A percentile compares a stretch with the other conserved stretches of the same genome.
Evolutionary conservation across 805 yeast species (phyloP).

Genomic region (Candida silvicultrix): DNA sequence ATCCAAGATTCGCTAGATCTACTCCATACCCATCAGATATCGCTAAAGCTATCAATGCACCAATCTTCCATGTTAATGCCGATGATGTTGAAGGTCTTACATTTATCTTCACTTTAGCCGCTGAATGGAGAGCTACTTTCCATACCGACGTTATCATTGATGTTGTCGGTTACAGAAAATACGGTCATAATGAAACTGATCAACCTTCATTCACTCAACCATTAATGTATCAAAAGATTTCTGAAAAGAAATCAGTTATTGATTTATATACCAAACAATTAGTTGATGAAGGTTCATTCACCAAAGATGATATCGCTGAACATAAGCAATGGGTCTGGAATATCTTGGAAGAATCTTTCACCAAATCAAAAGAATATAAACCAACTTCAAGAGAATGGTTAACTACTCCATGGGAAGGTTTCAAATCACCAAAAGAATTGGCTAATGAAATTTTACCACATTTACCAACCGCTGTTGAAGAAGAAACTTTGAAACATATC

Average conservation of each 20-base stretch:
- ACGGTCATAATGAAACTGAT: conserved; percentile 99
- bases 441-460: conserved; percentile 95
- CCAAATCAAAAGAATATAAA: conserved; percentile 80
- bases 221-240: conserved; percentile 88
- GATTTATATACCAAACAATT: conserved; percentile 80
- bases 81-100: conserved; percentile 94
- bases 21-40: conserved; percentile 97
- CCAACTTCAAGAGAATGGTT: conserved; percentile 97
- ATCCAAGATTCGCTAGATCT: conserved; percentile 95
- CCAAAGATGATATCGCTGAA: conserved; percentile 85
- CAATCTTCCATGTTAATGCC: conserved; percentile 98
- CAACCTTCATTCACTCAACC: conserved; percentile 99
- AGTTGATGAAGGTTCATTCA: conserved; percentile 81
- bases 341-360: conserved; percentile 83
- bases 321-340: conserved; percentile 99
- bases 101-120: conserved; percentile 91
- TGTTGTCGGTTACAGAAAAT: conserved; percentile 96
- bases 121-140: conserved; percentile 97
- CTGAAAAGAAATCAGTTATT: conserved; percentile 81
- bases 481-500: conserved; percentile 61
- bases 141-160: conserved; percentile 95
- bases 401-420: conserved; percentile 98
- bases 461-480: conserved; percentile 88
- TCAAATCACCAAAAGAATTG: conserved; percentile 94
- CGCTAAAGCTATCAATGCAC: conserved; percentile 95